phyloP scores from a whole-genome alignment of 495 filamentous ascomycete genomes.

The Annulohypoxylon moriforme region DNA sequence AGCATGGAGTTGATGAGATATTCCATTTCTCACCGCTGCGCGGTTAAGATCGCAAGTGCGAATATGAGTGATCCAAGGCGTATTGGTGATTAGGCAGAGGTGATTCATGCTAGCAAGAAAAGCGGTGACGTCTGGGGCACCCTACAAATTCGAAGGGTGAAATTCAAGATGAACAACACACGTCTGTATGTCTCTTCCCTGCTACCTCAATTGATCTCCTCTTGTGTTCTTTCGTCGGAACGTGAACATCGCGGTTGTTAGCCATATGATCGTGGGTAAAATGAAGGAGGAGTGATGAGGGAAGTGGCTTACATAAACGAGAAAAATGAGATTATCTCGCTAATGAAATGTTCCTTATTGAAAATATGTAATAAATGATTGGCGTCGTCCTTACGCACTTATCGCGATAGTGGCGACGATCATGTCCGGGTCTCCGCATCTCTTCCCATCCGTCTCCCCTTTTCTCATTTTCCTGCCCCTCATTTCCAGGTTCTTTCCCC shows the following conservation, averaged over 20 bases:
- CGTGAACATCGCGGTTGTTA: neutral
- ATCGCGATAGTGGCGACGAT: conserved; percentile 1
- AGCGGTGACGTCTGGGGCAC: neutral
- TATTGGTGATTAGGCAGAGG: neutral
- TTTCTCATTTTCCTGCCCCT: conserved; percentile 3
- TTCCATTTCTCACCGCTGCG: neutral
- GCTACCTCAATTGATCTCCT: neutral
- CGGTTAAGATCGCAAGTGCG: neutral
- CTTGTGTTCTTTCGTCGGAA: neutral
- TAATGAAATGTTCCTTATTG: conserved; percentile 13
- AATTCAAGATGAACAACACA: neutral
- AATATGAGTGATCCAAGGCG: conserved; percentile 7
- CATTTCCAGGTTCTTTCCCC: neutral
- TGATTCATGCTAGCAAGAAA: neutral
- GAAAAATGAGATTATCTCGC: neutral
- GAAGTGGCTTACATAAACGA: neutral
- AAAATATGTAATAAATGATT: conserved; percentile 30
- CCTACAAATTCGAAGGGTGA: neutral
- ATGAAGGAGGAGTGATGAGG: neutral
- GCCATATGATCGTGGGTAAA: neutral
- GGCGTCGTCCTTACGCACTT: conserved; percentile 16
- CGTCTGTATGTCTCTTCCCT: neutral
- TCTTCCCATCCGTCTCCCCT: conserved; percentile 4
- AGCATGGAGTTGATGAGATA: neutral
- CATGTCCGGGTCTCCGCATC: neutral